Evolutionary conservation across 2,329 filamentous ascomycete genomes (phyloP), one percentile per base, ranked within the genome.

Genomic region (Ophiostoma angusticollis): DNA sequence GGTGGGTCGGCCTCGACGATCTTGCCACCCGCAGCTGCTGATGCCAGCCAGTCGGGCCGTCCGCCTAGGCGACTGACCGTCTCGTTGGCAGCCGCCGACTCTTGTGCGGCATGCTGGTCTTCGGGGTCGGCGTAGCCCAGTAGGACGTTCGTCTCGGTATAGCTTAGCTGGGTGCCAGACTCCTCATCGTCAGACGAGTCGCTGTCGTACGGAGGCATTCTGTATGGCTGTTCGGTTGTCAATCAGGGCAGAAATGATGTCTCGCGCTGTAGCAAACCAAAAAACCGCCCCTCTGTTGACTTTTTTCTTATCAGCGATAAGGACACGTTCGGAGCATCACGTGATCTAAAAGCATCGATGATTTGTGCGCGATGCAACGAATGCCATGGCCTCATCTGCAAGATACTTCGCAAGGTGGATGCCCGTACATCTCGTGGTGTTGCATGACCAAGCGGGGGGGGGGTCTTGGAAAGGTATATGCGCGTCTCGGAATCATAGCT

Each of bases 1-100:
- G 89, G 83, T 4, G 81, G 67, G 28, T 68, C 72, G 29, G 69
- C 73, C 38, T 68, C 63, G n/a, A 70, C 60, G 49, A 87, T n/a
- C n/a, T n/a, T n/a, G n/a, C n/a, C n/a, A n/a, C n/a, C n/a, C n/a
- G n/a, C n/a, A n/a, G n/a, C n/a, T n/a, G n/a, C n/a, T n/a, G n/a
- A n/a, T n/a, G n/a, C 79, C 27, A 94, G 65, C 91, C 91, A 98
- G 59, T 80, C 78, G 37, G 91, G 85, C 52, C 67, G 70, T 39
- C 91, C 91, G 48, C 91, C 91, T 9, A 98, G 67, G 49, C 89
- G 84, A 58, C 84, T 95, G 53, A 93, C 80, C 11, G 74, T 72
- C 58, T 98, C 84, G 54, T 78, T 38, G 33, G 21, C 29, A 17
- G 16, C 22, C 14, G n/a, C 27, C 1, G 18, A 16, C 16, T 22